Evolutionary conservation across 2,329 filamentous ascomycete genomes (phyloP).

Genomic region (Neopestalotiopsis rosae): DNA sequence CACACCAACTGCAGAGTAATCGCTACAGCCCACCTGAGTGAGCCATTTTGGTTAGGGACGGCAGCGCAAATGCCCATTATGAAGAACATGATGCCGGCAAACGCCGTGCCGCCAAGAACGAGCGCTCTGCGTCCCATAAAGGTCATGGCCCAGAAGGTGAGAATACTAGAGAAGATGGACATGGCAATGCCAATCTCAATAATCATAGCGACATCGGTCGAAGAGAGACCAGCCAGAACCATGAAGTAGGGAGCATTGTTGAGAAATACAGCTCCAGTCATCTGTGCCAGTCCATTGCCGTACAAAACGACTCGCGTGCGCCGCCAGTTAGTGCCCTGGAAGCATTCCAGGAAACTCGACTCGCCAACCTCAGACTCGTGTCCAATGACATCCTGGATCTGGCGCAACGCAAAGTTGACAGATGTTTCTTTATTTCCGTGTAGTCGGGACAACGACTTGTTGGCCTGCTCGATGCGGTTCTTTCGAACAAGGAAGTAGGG

Average conservation of each 20-base stretch:
- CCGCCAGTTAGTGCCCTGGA: slow-evolving; percentile 12
- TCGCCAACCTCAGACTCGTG: slow-evolving; percentile 4
- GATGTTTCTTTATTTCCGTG: neutral
- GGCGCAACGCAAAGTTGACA: neutral
- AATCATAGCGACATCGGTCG: slow-evolving; percentile 16
- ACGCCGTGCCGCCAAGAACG: slow-evolving; percentile 11
- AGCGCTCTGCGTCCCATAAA: slow-evolving; percentile 4
- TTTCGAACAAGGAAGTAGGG: slow-evolving; percentile 14
- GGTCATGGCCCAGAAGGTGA: slow-evolving; percentile 14
- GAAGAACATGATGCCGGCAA: slow-evolving; percentile 11
- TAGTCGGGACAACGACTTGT: slow-evolving; percentile 1
- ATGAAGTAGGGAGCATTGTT: slow-evolving; percentile 17
- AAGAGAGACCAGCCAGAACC: slow-evolving; percentile 13
- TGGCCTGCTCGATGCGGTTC: slow-evolving; percentile 17
- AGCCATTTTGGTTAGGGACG: slow-evolving; percentile 2
- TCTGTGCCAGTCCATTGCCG: slow-evolving; percentile 11
- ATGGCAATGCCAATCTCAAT: slow-evolving; percentile 11
- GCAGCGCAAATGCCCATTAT: slow-evolving; percentile 14
- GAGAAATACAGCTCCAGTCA: slow-evolving; percentile 13
- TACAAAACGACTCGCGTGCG: slow-evolving; percentile 13
- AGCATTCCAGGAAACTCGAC: slow-evolving; percentile 11
- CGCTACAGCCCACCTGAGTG: slow-evolving; percentile 8
- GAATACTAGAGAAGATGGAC: slow-evolving; percentile 9
- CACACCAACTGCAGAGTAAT: slow-evolving; percentile 14
- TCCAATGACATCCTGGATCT: slow-evolving; percentile 10